These are phyloP conservation scores for Asclepias syriaca DNA, from an alignment of 257 asterid species.

Conservation along the genomic window DNA sequence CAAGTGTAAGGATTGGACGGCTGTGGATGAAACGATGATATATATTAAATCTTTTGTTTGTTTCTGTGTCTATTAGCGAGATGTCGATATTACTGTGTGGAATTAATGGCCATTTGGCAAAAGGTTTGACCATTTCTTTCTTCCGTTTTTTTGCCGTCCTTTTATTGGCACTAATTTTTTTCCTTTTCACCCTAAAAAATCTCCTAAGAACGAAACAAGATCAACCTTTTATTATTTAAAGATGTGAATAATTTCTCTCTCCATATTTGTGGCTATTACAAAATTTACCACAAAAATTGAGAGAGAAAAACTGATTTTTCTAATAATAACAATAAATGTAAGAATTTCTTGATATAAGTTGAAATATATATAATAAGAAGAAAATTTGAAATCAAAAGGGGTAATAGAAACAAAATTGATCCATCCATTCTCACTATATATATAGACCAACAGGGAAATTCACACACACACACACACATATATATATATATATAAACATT, in stretches of 20 bases:
- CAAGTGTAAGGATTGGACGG: too few species aligned
- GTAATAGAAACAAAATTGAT: not conserved
- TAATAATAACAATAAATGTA: too few species aligned
- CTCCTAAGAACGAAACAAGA: slow-evolving; percentile 1
- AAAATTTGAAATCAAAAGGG: not conserved
- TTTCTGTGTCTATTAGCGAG: not conserved
- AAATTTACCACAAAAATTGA: too few species aligned
- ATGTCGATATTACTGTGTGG: not conserved
- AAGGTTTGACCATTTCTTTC: slow-evolving; percentile 3
- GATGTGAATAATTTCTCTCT: too few species aligned
- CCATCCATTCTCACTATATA: not conserved
- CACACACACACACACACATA: too few species aligned
- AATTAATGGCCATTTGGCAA: slow-evolving; percentile 6
- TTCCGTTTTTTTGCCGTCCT: slow-evolving; percentile 6
- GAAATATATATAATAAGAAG: too few species aligned
- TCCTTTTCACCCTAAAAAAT: not conserved
- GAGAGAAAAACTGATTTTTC: too few species aligned
- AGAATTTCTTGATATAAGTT: too few species aligned
- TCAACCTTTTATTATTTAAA: not conserved
- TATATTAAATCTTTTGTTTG: too few species aligned
- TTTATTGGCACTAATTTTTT: not conserved
- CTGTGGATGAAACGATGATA: too few species aligned
- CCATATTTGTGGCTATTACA: not conserved
- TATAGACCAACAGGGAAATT: too few species aligned
- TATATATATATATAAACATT: too few species aligned